A percentile compares a stretch with the other conserved stretches of the same genome.
These are phyloP conservation scores for Lindgomyces ingoldianus DNA, from an alignment of 495 filamentous ascomycete species.

Conservation along the genomic window DNA sequence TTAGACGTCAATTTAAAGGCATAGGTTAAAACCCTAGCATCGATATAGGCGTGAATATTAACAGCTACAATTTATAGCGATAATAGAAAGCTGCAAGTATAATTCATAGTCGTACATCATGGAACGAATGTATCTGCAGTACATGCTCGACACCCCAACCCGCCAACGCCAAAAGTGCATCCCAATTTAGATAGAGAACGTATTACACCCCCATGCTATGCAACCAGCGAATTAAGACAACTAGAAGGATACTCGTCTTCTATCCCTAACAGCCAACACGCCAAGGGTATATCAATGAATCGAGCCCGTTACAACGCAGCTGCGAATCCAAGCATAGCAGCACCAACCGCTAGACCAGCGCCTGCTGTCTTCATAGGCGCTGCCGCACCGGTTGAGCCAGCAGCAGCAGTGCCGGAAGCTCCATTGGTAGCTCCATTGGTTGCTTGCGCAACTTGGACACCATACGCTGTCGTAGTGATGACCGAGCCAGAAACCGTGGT, in stretches of 20 bases:
- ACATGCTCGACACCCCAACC: not conserved
- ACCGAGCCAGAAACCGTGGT: constrained; percentile 35
- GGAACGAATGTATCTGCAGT: constrained; percentile 3
- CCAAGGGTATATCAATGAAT: too few species aligned
- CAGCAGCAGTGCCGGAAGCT: not conserved
- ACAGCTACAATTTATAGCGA: too few species aligned
- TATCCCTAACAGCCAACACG: too few species aligned
- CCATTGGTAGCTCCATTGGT: not conserved
- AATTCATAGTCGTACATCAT: constrained; percentile 3
- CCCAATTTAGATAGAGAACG: not conserved
- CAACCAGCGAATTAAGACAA: not conserved
- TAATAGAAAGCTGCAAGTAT: too few species aligned
- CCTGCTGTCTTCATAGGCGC: constrained; percentile 16
- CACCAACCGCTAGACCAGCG: constrained; percentile 22
- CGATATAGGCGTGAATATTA: too few species aligned
- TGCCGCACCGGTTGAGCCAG: constrained; percentile 7
- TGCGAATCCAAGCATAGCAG: constrained; percentile 23
- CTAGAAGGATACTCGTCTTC: not conserved
- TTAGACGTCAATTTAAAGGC: too few species aligned
- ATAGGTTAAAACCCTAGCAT: too few species aligned
- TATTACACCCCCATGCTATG: constrained; percentile 8
- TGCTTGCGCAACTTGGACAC: constrained; percentile 40
- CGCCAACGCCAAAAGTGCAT: not conserved
- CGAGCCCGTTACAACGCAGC: constrained; percentile 6
- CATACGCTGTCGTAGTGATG: constrained; percentile 33